Conservation (phyloP, 2,329 filamentous ascomycete species). For the Camptophora hylomeconis region DNA sequence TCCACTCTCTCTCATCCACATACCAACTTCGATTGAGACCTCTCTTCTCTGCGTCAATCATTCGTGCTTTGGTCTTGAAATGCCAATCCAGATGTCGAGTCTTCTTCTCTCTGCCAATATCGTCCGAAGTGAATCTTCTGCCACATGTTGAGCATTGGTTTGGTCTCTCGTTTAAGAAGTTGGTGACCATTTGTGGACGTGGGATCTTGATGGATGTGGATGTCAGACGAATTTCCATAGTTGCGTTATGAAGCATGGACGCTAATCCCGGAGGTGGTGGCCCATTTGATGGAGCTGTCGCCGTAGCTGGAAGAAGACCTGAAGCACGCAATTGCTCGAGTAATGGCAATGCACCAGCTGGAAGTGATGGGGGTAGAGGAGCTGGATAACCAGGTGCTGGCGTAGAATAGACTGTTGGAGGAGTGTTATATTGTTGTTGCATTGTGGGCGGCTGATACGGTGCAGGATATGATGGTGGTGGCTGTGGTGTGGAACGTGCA, state of each 20-base stretch:
- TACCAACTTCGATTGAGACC: constrained; percentile 93
- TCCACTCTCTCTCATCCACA: constrained; percentile 85
- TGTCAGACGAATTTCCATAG: constrained; percentile 40
- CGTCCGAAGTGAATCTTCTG: constrained; percentile 65
- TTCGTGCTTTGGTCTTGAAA: constrained; percentile 82
- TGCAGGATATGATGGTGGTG: constrained; percentile 28
- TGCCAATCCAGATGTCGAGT: constrained; percentile 95
- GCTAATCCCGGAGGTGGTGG: constrained; percentile 22
- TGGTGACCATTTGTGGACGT: constrained; percentile 59
- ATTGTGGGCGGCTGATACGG: constrained; percentile 6
- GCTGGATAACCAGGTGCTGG: constrained; percentile 19
- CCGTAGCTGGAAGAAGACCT: constrained; percentile 46
- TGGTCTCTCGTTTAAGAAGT: constrained; percentile 68
- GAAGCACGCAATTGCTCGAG: constrained; percentile 56
- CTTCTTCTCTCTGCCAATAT: constrained; percentile 72
- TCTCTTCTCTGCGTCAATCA: constrained; percentile 71
- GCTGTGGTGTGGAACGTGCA: constrained; percentile 30
- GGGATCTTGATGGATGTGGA: constrained; percentile 62
- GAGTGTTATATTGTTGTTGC: constrained; percentile 6
- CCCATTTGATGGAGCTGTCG: constrained; percentile 28
- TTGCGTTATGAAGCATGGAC: constrained; percentile 20
- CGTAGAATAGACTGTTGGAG: constrained; percentile 5
- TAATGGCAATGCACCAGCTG: constrained; percentile 41
- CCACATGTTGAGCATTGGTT: constrained; percentile 88
- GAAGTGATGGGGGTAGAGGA: constrained; percentile 26